A percentile compares a stretch with the other conserved stretches of the same genome.
phyloP scores from a whole-genome alignment of 495 filamentous ascomycete genomes.

The Daldinia grandis region DNA sequence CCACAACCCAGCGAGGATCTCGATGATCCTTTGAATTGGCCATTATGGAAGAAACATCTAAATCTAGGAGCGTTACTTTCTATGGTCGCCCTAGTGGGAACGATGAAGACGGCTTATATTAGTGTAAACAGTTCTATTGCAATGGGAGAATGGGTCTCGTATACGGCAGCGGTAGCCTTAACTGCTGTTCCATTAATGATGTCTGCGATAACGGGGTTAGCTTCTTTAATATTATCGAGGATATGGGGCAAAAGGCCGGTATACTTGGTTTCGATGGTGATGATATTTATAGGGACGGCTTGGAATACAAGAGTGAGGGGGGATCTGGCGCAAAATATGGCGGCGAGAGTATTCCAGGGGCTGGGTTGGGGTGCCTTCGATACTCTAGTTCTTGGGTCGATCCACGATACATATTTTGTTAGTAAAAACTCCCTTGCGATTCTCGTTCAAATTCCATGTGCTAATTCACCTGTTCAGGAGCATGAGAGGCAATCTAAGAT shows the following conservation, averaged over 20 bases:
- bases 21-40: constrained; percentile 63
- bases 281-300: constrained; percentile 55
- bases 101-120: constrained; percentile 61
- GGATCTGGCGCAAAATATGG: constrained; percentile 57
- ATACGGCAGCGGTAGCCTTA: constrained; percentile 54
- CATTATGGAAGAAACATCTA: constrained; percentile 57
- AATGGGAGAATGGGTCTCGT: constrained; percentile 50
- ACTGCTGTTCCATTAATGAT: constrained; percentile 60
- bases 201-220: constrained; percentile 54
- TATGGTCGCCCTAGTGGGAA: constrained; percentile 51
- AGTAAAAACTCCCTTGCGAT: constrained; percentile 20
- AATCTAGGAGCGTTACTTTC: constrained; percentile 54
- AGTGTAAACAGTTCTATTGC: constrained; percentile 56
- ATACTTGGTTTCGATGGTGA: constrained; percentile 51
- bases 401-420: constrained; percentile 63
- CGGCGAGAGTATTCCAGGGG: constrained; percentile 59
- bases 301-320: constrained; percentile 57
- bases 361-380: constrained; percentile 64
- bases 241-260: constrained; percentile 59
- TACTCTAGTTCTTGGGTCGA: constrained; percentile 54
- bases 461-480: constrained; percentile 48
- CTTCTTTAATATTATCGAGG: constrained; percentile 50
- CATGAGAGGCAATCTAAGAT: constrained; percentile 55
- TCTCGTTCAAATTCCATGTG: not conserved
- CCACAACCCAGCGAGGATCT: constrained; percentile 59